Evolutionary conservation across 2,329 filamentous ascomycete genomes (phyloP), one percentile per base, ranked within the genome.

Genomic region (Diplocarpon rosae): DNA sequence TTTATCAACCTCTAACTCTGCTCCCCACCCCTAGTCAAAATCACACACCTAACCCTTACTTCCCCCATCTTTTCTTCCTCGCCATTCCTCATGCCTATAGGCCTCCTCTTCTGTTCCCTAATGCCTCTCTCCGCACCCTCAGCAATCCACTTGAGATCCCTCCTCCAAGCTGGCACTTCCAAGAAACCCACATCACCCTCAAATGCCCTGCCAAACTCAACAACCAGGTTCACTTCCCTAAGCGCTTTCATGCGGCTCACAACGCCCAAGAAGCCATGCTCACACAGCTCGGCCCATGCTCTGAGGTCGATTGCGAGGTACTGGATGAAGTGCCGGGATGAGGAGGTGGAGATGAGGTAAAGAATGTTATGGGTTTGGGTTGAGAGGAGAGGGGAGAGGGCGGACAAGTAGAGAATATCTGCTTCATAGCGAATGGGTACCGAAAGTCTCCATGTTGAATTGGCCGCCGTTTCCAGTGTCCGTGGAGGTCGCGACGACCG

Each of bases 11-110:
- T 16, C 36, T 15, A 56, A 48, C 46, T 50, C 34, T 51, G 49
- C 38, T 53, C 52, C 9, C 54, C 55, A 40, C 55, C 55, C 39
- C 49, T 53, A 13, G 52, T 57, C 46, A 57, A 48, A 45, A 57
- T 47, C 28, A 57, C 53, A 51, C 52, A 54, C 14, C 49, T 46
- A 29, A 56, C 52, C 20, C 35, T 38, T 28, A 57, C 34, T 30
- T 39, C 45, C 28, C 37, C 40, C 17, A 42, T 27, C 24, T 39
- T 38, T 14, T 36, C 43, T n/a, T 44, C 38, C 30, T 8, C 43
- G n/a, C 31, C 28, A 15, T 15, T 37, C 40, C 40, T 29, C 33
- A 31, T 32, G 8, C 28, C 20, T 39, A 33, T 37, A 15, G 28
- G 42, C 39, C 42, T 50, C 42, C 13, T 33, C 45, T 47, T 49